phyloP scores from a whole-genome alignment of 208 protist genomes.

The Leishmania braziliensis region DNA sequence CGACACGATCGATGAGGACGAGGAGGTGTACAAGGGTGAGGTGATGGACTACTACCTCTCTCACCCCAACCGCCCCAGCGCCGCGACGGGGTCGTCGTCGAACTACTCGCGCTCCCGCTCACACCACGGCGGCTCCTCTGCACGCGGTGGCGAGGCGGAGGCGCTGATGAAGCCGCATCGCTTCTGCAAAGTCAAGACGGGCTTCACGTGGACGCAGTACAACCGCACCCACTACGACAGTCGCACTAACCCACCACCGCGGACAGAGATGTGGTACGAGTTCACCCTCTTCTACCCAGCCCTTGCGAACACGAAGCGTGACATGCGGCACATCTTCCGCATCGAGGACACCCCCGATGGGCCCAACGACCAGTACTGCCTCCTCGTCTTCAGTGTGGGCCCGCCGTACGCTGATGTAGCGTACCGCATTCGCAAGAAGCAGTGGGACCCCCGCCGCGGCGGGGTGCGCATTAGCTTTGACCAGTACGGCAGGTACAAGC shows the following conservation, averaged over 20 bases:
- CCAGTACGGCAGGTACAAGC: conserved; percentile 65
- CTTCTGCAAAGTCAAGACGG: conserved; percentile 98
- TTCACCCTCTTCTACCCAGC: conserved; percentile 99
- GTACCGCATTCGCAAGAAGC: conserved; percentile 96
- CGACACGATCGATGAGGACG: conserved; percentile 73
- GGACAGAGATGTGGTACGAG: conserved; percentile 99
- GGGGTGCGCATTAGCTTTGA: conserved; percentile 97
- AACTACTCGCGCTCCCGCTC: conserved; percentile 8
- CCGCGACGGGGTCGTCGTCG: neutral
- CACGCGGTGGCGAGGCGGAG: conserved; percentile 14
- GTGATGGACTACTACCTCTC: conserved; percentile 84
- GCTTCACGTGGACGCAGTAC: conserved; percentile 98
- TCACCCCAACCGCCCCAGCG: conserved; percentile 15
- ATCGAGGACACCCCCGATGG: conserved; percentile 82
- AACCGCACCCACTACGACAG: conserved; percentile 99
- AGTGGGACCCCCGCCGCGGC: conserved; percentile 95
- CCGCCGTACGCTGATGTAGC: conserved; percentile 99
- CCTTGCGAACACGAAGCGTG: conserved; percentile 92
- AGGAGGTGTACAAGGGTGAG: conserved; percentile 86
- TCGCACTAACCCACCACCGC: conserved; percentile 98
- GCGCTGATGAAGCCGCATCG: conserved; percentile 96
- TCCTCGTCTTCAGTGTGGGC: conserved; percentile 95
- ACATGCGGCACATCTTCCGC: conserved; percentile 93
- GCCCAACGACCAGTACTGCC: conserved; percentile 84
- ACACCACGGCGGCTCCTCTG: conserved; percentile 11